phyloP scores from a whole-genome alignment of 495 filamentous ascomycete genomes.

The Hypoxylon lenormandii region DNA sequence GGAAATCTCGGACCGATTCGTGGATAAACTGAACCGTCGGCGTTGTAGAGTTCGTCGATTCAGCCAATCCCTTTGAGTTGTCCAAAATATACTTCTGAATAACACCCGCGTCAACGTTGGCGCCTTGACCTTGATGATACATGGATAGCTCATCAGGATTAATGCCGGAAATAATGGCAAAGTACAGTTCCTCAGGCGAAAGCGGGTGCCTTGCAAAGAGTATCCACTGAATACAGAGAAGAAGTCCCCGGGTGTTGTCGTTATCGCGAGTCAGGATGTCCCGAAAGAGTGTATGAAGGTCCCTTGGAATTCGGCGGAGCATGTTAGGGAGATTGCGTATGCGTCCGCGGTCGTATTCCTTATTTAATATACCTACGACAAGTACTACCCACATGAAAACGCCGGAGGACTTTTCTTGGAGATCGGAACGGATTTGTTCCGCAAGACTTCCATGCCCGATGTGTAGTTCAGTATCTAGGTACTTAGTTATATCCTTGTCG shows the following conservation, averaged over 20 bases:
- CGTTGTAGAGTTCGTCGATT: slow-evolving; percentile 42
- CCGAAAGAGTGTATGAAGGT: slow-evolving; percentile 51
- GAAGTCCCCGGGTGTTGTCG: slow-evolving; percentile 43
- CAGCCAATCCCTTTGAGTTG: slow-evolving; percentile 55
- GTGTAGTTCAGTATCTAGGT: slow-evolving; percentile 39
- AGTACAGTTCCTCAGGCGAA: slow-evolving; percentile 54
- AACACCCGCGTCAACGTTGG: not conserved
- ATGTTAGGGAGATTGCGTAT: slow-evolving; percentile 29
- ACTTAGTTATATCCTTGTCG: slow-evolving; percentile 42
- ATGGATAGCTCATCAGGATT: slow-evolving; percentile 14
- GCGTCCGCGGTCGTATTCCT: slow-evolving; percentile 45
- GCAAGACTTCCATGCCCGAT: slow-evolving; percentile 25
- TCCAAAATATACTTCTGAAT: slow-evolving; percentile 49
- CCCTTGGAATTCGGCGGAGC: slow-evolving; percentile 51
- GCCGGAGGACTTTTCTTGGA: slow-evolving; percentile 58
- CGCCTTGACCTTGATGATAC: slow-evolving; percentile 16
- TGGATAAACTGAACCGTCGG: slow-evolving; percentile 59
- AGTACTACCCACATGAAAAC: slow-evolving; percentile 65
- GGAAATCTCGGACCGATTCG: slow-evolving; percentile 58
- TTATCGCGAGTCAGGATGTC: slow-evolving; percentile 53
- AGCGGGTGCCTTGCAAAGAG: slow-evolving; percentile 53
- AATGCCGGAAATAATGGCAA: slow-evolving; percentile 52
- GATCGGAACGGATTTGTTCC: slow-evolving; percentile 46
- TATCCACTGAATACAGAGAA: slow-evolving; percentile 59
- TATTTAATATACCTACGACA: slow-evolving; percentile 61